Evolutionary conservation across 495 filamentous ascomycete genomes (phyloP), one percentile per base, ranked within the genome.

Genomic region (Pseudoneurospora amorphoporcata): DNA sequence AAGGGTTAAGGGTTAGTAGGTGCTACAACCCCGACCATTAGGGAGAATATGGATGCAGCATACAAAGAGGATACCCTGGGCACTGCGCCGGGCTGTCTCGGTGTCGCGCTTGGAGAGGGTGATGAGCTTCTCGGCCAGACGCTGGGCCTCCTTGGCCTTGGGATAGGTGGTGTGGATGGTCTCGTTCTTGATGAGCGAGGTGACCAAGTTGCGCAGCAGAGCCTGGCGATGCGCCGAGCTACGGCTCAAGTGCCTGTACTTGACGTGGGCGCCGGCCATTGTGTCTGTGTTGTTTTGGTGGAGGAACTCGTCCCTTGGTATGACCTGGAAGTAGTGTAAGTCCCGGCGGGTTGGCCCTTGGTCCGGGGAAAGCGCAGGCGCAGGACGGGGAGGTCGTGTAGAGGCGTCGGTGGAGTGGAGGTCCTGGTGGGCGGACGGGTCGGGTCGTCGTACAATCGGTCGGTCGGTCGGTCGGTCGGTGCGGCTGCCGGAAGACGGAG

Each of bases 111-210:
- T 99, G 45, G 90, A 95, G 73, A 97, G 82, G 10, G 95, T 97
- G 75, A 99, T 93, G 73, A 97, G 86, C 84, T 94, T 94, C 78
- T 99, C 95, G 43, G 95, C 95, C 38, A 98, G 81, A 1, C 91
- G 87, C 82, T 98, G 95, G 61, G 95, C 92, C 84, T 99, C 95
- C 82, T 98, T 99, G 39, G 95, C 95, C 84, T 98, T 98, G 80
- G 89, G 88, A 89, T 91, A 98, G 83, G 95, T 97, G 37, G 95
- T 99, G 68, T 88, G 89, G 84, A 99, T 97, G 70, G 91, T 88
- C 83, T 99, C 95, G 81, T 97, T 89, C 78, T 91, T 86, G 85
- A 99, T 89, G 71, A 99, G 91, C n/a, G 94, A 95, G 73, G 94
- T 97, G 78, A 98, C 93, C 61, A 99, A 87, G 82, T 98, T 98